These are phyloP conservation scores for Hirschfeldia incana DNA, from an alignment of 345 rosid genomes.

Conservation along the genomic window DNA sequence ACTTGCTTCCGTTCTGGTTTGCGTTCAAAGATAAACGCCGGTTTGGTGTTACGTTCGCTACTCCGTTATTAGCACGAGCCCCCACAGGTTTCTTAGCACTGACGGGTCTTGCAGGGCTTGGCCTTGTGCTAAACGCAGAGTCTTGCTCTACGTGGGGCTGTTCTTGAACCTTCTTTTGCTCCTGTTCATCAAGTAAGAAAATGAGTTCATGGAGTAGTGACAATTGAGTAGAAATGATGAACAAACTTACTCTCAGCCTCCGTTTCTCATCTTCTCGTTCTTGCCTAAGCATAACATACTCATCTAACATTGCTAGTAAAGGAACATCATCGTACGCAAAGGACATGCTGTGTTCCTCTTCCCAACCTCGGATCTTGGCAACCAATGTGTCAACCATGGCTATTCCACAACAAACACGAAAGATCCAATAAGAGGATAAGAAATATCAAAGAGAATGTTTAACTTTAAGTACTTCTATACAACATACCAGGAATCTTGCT, in stretches of 20 bases:
- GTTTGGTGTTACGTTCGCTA: constrained; percentile 44
- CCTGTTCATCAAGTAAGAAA: constrained; percentile 40
- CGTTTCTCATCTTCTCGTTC: constrained; percentile 98
- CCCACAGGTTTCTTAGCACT: constrained; percentile 70
- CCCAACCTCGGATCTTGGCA: constrained; percentile 87
- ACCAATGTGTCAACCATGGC: constrained; percentile 88
- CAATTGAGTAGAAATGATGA: background rate
- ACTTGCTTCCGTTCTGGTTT: constrained; percentile 78
- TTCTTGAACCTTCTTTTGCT: constrained; percentile 85
- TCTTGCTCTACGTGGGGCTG: constrained; percentile 86
- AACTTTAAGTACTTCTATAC: constrained; percentile 20
- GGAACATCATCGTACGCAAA: constrained; percentile 94
- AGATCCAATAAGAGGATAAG: constrained; percentile 17
- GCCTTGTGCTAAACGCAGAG: constrained; percentile 60
- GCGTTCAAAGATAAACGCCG: constrained; percentile 81
- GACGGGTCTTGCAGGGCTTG: constrained; percentile 87
- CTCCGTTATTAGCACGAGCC: constrained; percentile 65
- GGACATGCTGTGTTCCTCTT: constrained; percentile 71
- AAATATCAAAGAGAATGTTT: background rate
- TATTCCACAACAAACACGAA: constrained; percentile 33
- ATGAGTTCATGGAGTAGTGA: background rate
- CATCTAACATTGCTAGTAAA: constrained; percentile 95
- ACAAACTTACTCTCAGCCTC: constrained; percentile 58
- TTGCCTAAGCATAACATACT: constrained; percentile 95
- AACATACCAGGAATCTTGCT: constrained; percentile 93